A percentile compares a stretch with the other conserved stretches of the same genome.
phyloP scores from a whole-genome alignment of 805 yeast species.

The Candida multigemmis region DNA sequence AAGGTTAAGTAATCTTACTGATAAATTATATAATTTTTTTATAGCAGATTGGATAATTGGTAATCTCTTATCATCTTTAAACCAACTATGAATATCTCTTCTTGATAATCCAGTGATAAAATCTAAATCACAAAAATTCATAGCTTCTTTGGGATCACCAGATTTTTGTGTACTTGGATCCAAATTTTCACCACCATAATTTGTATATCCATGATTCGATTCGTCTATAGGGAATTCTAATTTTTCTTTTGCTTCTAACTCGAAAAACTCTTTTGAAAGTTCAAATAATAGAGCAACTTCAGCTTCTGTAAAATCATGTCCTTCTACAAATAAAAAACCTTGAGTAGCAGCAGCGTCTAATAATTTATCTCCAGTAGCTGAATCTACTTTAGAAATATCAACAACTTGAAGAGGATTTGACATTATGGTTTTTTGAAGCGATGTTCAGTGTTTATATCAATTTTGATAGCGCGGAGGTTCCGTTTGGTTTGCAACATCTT shows the following conservation, averaged over 20 bases:
- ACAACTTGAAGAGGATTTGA: conserved; percentile 50
- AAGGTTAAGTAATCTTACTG: conserved; percentile 41
- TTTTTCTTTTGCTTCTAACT: conserved; percentile 44
- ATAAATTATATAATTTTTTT: conserved; percentile 40
- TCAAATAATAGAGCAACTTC: conserved; percentile 45
- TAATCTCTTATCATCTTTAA: conserved; percentile 29
- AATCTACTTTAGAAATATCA: conserved; percentile 41
- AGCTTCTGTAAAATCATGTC: conserved; percentile 49
- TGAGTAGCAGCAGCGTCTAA: conserved; percentile 52
- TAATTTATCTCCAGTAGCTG: conserved; percentile 39
- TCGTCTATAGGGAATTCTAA: conserved; percentile 38
- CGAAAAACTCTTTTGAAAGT: conserved; percentile 43
- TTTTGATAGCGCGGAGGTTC: neutral
- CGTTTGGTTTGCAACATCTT: no score
- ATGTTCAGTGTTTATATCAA: neutral
- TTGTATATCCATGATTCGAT: conserved; percentile 54
- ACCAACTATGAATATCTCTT: conserved; percentile 42
- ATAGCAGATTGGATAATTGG: conserved; percentile 26
- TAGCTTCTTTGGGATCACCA: conserved; percentile 63
- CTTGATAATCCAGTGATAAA: conserved; percentile 35
- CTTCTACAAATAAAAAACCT: conserved; percentile 61
- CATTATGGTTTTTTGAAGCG: no score
- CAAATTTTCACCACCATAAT: conserved; percentile 44
- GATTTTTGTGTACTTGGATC: conserved; percentile 23
- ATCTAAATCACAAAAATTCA: conserved; percentile 54